Evolutionary conservation across 169 alveolate genomes (phyloP).

Genomic region (Cryptosporidium tyzzeri): DNA sequence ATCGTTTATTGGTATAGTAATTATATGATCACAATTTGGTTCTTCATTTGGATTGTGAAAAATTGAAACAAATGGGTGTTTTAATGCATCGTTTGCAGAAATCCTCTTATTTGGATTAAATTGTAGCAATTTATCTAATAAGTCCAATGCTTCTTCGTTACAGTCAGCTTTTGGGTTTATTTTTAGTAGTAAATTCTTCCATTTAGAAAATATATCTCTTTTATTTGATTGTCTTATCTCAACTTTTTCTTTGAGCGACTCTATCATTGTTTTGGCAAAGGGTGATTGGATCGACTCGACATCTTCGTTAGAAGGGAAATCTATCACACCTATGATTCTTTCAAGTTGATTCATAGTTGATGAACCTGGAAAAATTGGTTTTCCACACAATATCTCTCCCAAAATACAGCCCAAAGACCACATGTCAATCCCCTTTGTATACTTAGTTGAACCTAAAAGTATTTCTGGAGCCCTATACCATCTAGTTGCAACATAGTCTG

Average conservation of each 20-base stretch:
- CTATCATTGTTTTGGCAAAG: slow-evolving; percentile 90
- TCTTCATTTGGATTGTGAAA: slow-evolving; percentile 93
- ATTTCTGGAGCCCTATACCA: slow-evolving; percentile 99
- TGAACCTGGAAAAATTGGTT: slow-evolving; percentile 98
- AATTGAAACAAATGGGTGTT: slow-evolving; percentile 92
- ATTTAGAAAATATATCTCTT: slow-evolving; percentile 76
- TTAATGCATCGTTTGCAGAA: slow-evolving; percentile 94
- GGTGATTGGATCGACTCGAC: slow-evolving; percentile 90
- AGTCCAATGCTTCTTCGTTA: slow-evolving; percentile 91
- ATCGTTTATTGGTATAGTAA: slow-evolving; percentile 89
- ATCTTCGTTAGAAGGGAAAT: slow-evolving; percentile 92
- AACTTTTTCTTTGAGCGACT: slow-evolving; percentile 78
- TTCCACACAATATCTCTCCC: slow-evolving; percentile 95
- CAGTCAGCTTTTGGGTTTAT: slow-evolving; percentile 57
- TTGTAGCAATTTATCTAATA: slow-evolving; percentile 91
- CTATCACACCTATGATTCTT: slow-evolving; percentile 93
- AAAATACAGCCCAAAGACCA: slow-evolving; percentile 99
- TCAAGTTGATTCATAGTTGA: slow-evolving; percentile 97
- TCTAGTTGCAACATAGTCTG: slow-evolving; percentile 99
- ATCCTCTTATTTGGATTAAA: slow-evolving; percentile 93
- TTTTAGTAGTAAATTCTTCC: slow-evolving; percentile 72
- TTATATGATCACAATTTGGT: slow-evolving; percentile 86
- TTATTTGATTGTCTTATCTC: slow-evolving; percentile 66
- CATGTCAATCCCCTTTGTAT: slow-evolving; percentile 99
- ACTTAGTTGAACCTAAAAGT: slow-evolving; percentile 94